Percentiles rank a stretch among this genome's conserved stretches.
Conservation (phyloP, 2,329 filamentous ascomycete species). For the Talaromyces atroroseus region DNA sequence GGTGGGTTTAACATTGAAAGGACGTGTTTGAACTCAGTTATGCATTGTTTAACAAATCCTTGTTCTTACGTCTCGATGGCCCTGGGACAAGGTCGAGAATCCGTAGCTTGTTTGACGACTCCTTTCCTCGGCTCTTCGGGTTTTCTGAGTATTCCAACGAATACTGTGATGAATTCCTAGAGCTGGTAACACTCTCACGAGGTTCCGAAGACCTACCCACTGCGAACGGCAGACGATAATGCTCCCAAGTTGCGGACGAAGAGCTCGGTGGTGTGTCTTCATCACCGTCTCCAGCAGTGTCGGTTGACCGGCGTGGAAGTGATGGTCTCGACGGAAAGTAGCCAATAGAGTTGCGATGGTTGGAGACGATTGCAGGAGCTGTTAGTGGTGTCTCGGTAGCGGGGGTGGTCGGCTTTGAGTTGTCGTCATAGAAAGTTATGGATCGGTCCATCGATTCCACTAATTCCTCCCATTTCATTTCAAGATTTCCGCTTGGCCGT, state of each 20-base stretch:
- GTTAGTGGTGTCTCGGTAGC: conserved; percentile 28
- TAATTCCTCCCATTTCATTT: conserved; percentile 46
- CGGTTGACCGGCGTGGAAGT: conserved; percentile 36
- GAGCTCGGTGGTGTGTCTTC: conserved; percentile 43
- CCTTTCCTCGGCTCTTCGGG: conserved; percentile 33
- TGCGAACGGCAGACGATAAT: conserved; percentile 36
- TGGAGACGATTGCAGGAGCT: conserved; percentile 26
- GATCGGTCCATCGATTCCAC: conserved; percentile 44
- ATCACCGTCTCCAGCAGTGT: conserved; percentile 32
- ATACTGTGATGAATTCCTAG: conserved; percentile 44
- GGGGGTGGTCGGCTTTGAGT: conserved; percentile 34
- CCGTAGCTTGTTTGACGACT: conserved; percentile 37
- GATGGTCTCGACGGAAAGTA: conserved; percentile 35
- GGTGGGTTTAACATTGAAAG: not conserved
- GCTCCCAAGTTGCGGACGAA: conserved; percentile 40
- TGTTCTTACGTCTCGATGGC: conserved; percentile 37
- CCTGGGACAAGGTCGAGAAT: conserved; percentile 42
- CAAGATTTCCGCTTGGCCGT: conserved; percentile 41
- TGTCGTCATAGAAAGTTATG: conserved; percentile 38
- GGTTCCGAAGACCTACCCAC: conserved; percentile 8
- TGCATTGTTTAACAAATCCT: conserved; percentile 23
- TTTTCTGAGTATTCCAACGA: conserved; percentile 37
- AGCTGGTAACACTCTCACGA: conserved; percentile 17
- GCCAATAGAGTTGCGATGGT: conserved; percentile 37
- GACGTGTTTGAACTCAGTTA: not conserved